Evolutionary conservation across 1,139 yeast species (phyloP).

Genomic region (Yamadazyma dushanensis): DNA sequence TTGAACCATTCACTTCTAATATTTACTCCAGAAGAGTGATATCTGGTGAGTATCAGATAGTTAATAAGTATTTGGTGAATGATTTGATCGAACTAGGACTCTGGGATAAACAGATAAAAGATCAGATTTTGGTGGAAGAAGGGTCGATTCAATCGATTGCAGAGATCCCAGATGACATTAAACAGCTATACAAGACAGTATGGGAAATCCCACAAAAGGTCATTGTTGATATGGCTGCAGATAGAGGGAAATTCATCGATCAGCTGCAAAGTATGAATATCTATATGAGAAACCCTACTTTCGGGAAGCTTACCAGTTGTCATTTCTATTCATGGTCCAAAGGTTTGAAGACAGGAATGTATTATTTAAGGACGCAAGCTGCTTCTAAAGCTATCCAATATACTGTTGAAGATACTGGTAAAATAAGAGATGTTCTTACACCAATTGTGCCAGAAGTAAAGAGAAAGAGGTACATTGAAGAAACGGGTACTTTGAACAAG

Average conservation of each 20-base stretch:
- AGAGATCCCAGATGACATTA: constrained; percentile 74
- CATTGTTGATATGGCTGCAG: constrained; percentile 94
- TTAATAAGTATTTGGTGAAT: constrained; percentile 76
- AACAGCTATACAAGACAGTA: constrained; percentile 84
- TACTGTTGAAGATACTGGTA: constrained; percentile 55
- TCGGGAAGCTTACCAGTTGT: constrained; percentile 95
- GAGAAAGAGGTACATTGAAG: constrained; percentile 21
- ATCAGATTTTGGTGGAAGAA: constrained; percentile 71
- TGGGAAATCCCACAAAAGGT: constrained; percentile 94
- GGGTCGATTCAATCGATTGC: constrained; percentile 86
- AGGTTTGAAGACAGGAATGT: constrained; percentile 98
- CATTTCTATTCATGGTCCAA: constrained; percentile 97
- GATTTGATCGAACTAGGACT: constrained; percentile 82
- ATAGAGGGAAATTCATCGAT: constrained; percentile 88
- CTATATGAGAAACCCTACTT: constrained; percentile 81
- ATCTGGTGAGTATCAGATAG: constrained; percentile 88
- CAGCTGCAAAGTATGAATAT: constrained; percentile 93
- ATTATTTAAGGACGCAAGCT: constrained; percentile 92
- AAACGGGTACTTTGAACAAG: constrained; percentile 10
- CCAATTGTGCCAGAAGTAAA: constrained; percentile 12
- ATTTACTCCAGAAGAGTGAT: constrained; percentile 83
- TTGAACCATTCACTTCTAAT: constrained; percentile 89
- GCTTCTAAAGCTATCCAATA: constrained; percentile 94
- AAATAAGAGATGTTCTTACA: not conserved
- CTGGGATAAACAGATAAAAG: constrained; percentile 82